phyloP scores from a whole-genome alignment of 2,329 filamentous ascomycete species.

The Moelleriella libera region DNA sequence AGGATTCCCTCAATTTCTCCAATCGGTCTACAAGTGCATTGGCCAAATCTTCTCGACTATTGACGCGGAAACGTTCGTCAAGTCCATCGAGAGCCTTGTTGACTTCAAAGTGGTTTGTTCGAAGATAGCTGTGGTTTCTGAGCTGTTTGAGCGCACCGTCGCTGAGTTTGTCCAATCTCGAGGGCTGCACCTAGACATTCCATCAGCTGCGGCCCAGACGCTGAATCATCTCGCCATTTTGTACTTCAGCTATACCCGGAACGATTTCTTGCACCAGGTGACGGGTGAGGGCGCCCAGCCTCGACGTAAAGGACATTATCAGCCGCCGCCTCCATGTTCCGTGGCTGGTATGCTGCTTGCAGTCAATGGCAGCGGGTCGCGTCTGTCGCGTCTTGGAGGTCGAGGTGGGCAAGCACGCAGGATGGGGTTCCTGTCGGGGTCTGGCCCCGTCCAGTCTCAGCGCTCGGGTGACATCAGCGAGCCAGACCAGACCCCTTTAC shows the following conservation, averaged over 20 bases:
- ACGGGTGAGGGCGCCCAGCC: slow-evolving; percentile 49
- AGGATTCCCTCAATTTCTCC: slow-evolving; percentile 37
- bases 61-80: slow-evolving; percentile 74
- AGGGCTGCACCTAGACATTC: slow-evolving; percentile 10
- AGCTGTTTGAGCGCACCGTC: slow-evolving; percentile 37
- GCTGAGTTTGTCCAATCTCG: slow-evolving; percentile 27
- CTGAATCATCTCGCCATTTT: neutral
- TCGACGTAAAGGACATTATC: slow-evolving; percentile 57
- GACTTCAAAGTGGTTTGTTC: slow-evolving; percentile 67
- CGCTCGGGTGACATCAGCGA: slow-evolving; percentile 1
- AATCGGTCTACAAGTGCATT: slow-evolving; percentile 51
- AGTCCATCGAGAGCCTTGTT: slow-evolving; percentile 52
- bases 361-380: neutral
- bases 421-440: neutral
- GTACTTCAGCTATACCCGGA: slow-evolving; percentile 37
- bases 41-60: slow-evolving; percentile 66
- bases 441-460: neutral
- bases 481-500: neutral
- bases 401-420: neutral
- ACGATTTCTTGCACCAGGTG: slow-evolving; percentile 56
- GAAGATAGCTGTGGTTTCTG: slow-evolving; percentile 40
- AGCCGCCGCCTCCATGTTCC: slow-evolving; percentile 1
- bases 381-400: neutral
- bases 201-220: slow-evolving; percentile 1
- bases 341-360: too few species aligned